Evolutionary conservation across 2,329 filamentous ascomycete species (phyloP).

Genomic region (Botrytis hyacinthi): DNA sequence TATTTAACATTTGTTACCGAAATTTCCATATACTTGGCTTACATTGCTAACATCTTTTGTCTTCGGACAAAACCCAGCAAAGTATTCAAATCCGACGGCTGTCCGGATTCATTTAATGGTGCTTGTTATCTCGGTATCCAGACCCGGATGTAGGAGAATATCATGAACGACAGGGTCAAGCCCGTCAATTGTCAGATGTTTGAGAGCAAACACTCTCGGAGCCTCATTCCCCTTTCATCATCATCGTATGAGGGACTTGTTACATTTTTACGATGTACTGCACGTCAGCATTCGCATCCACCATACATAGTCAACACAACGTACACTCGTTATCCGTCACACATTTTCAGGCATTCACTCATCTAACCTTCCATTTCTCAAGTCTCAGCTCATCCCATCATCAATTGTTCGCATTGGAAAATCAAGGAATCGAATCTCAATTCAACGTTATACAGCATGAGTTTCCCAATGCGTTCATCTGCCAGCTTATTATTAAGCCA

Average conservation of each 20-base stretch:
- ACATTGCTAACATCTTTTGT: not conserved
- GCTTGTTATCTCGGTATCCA: constrained; percentile 1
- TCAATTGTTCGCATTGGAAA: not conserved
- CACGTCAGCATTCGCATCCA: constrained; percentile 10
- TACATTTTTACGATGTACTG: not conserved
- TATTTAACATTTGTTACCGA: constrained; percentile 1
- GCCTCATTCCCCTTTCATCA: not conserved
- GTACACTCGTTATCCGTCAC: not conserved
- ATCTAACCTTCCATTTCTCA: constrained; percentile 1
- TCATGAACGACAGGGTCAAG: not conserved
- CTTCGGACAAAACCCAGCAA: not conserved
- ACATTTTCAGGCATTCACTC: not conserved
- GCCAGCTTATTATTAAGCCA: constrained; percentile 7
- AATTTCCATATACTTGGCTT: not conserved
- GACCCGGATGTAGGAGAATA: constrained; percentile 1
- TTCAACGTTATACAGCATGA: constrained; percentile 9
- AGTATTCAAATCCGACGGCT: constrained; percentile 1
- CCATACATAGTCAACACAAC: not conserved
- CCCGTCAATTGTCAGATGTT: not conserved
- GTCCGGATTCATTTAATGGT: not conserved
- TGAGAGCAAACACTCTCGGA: not conserved
- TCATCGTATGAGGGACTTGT: constrained; percentile 1
- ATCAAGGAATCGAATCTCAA: not conserved
- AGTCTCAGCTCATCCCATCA: constrained; percentile 16
- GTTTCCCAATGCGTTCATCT: not conserved